A percentile compares a stretch with the other conserved stretches of the same genome.
phyloP scores from a whole-genome alignment of 2,329 filamentous ascomycete genomes.

The Celoporthe dispersa region DNA sequence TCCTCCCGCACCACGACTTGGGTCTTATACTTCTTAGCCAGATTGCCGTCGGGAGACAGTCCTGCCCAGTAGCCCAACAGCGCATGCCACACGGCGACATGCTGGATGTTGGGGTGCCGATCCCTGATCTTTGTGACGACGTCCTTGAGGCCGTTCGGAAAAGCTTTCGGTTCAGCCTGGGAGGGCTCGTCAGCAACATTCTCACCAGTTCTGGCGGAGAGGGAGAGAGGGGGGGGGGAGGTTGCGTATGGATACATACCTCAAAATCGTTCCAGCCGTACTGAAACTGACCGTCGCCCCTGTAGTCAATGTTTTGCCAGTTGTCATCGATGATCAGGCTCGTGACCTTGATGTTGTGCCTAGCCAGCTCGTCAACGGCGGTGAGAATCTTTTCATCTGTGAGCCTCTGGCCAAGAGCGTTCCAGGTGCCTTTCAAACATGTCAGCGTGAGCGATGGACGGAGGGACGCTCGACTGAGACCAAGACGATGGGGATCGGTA shows the following conservation, averaged over 20 bases:
- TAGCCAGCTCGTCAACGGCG: constrained; percentile 72
- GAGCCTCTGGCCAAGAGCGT: constrained; percentile 81
- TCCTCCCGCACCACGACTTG: constrained; percentile 59
- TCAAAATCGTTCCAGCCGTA: constrained; percentile 83
- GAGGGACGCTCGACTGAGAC: constrained; percentile 16
- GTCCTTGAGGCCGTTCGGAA: constrained; percentile 78
- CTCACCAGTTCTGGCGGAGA: not conserved
- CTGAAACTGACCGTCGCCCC: constrained; percentile 56
- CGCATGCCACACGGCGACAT: constrained; percentile 94
- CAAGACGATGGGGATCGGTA: constrained; percentile 15
- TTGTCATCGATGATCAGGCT: constrained; percentile 97
- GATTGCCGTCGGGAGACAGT: constrained; percentile 72
- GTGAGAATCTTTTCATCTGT: constrained; percentile 79
- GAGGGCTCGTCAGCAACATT: not conserved
- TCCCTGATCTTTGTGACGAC: constrained; percentile 71
- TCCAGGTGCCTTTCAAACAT: constrained; percentile 76
- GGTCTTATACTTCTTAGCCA: constrained; percentile 81
- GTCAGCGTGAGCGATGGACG: not conserved
- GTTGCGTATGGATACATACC: constrained; percentile 19
- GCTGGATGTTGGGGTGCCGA: constrained; percentile 72
- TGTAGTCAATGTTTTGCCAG: constrained; percentile 78
- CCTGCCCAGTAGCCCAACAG: constrained; percentile 90
- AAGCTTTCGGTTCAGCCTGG: constrained; percentile 71
- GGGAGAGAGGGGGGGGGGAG: too few species aligned
- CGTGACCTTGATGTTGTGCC: constrained; percentile 75